phyloP scores from a whole-genome alignment of 148 eudicot genomes.

The Diospyros lotus region DNA sequence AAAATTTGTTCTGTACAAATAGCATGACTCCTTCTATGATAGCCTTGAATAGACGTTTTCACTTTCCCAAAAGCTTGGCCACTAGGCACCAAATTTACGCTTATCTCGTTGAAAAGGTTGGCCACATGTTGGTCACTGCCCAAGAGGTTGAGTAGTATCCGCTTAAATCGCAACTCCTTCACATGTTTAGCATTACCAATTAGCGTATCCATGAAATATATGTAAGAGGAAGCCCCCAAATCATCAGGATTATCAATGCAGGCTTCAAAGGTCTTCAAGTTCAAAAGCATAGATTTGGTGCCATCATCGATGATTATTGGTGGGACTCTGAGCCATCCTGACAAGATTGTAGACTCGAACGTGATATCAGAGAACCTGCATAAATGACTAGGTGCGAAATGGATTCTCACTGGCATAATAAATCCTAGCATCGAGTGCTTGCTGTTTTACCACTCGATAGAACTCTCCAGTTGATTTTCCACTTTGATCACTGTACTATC shows the following conservation, averaged over 20 bases:
- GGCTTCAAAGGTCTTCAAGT: slow-evolving; percentile 9
- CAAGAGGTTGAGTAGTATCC: neutral
- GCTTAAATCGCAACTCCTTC: slow-evolving; percentile 6
- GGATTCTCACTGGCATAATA: neutral
- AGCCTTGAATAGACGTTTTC: neutral
- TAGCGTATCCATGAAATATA: slow-evolving; percentile 10
- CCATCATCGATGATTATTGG: slow-evolving; percentile 5
- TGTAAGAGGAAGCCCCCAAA: slow-evolving; percentile 6
- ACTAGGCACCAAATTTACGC: neutral
- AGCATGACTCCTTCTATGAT: neutral
- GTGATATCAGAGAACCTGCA: neutral
- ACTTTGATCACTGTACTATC: neutral
- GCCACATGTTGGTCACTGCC: slow-evolving; percentile 1
- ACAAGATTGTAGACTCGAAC: neutral
- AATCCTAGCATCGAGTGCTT: no score
- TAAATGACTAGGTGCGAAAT: neutral
- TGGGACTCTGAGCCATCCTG: neutral
- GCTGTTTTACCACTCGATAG: neutral
- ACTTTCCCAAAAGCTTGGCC: neutral
- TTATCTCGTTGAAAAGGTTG: slow-evolving; percentile 7
- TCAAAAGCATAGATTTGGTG: slow-evolving; percentile 3
- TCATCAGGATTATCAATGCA: slow-evolving; percentile 3
- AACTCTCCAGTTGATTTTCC: neutral
- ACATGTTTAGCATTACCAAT: slow-evolving; percentile 8
- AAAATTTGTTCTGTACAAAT: no score